Percentiles rank a stretch among this genome's conserved stretches.
Evolutionary conservation across 2,329 filamentous ascomycete species (phyloP).

Genomic region (Talaromyces sp.): DNA sequence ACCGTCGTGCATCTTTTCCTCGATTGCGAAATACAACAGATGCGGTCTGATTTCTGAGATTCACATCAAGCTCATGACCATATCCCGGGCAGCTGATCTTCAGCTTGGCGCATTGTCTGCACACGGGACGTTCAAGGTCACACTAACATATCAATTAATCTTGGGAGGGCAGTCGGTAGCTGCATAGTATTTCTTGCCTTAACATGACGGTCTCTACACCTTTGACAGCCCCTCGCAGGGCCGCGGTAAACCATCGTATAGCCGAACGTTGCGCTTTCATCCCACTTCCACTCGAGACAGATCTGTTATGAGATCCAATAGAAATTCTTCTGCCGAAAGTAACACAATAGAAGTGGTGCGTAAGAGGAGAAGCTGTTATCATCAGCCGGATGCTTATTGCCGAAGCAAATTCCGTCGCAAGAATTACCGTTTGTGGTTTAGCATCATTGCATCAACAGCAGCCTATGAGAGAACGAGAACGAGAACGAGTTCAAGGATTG

Average conservation of each 20-base stretch:
- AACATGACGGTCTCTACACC: slow-evolving; percentile 17
- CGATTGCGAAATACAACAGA: slow-evolving; percentile 13
- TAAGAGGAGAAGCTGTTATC: not conserved
- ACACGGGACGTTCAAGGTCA: slow-evolving; percentile 12
- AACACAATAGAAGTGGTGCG: not conserved
- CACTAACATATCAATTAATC: slow-evolving; percentile 3
- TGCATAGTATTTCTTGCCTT: slow-evolving; percentile 7
- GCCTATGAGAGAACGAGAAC: not conserved
- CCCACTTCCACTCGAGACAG: not conserved
- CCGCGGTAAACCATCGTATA: slow-evolving; percentile 14
- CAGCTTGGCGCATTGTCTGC: slow-evolving; percentile 12
- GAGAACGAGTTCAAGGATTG: not conserved
- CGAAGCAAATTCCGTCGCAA: slow-evolving; percentile 4
- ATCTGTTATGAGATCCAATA: not conserved
- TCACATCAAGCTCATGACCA: slow-evolving; percentile 13
- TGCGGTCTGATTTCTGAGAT: slow-evolving; percentile 15
- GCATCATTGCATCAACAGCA: not conserved
- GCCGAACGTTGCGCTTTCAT: not conserved
- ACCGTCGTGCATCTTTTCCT: not conserved
- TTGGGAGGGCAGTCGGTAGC: not conserved
- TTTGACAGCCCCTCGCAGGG: slow-evolving; percentile 17
- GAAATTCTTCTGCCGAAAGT: not conserved
- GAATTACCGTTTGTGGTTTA: not conserved
- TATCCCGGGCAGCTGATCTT: slow-evolving; percentile 14
- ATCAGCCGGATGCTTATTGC: not conserved